phyloP scores from a whole-genome alignment of 2,329 filamentous ascomycete genomes.

The Ophiocordyceps polyrhachis-furcata region DNA sequence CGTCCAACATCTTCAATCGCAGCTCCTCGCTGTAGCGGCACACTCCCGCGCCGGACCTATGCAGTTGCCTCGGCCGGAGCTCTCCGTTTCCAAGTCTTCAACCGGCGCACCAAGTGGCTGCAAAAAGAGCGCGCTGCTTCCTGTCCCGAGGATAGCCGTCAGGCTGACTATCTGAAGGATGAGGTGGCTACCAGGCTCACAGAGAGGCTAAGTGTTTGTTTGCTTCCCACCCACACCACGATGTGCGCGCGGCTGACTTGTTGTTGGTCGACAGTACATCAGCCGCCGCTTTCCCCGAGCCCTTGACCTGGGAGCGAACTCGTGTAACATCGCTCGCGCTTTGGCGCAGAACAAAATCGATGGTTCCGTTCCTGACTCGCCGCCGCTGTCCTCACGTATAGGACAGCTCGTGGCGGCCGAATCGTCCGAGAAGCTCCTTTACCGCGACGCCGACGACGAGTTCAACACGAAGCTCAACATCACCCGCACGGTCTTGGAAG shows the following conservation, averaged over 20 bases:
- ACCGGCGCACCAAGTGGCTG: constrained; percentile 67
- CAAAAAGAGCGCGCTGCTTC: constrained; percentile 76
- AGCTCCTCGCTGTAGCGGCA: constrained; percentile 9
- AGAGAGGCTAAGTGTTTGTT: constrained; percentile 62
- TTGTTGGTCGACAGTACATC: constrained; percentile 54
- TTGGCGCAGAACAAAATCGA: constrained; percentile 50
- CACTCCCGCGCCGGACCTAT: constrained; percentile 33
- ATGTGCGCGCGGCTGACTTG: not conserved
- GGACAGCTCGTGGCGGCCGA: constrained; percentile 64
- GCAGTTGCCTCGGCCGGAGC: constrained; percentile 62
- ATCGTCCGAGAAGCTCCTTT: constrained; percentile 56
- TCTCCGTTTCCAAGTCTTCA: constrained; percentile 80
- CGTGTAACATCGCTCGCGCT: constrained; percentile 79
- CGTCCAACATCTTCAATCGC: constrained; percentile 7
- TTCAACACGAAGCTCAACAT: constrained; percentile 62
- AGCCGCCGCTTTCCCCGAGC: constrained; percentile 70
- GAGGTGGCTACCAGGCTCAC: constrained; percentile 73
- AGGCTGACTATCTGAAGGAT: constrained; percentile 83
- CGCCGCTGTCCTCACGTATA: constrained; percentile 53
- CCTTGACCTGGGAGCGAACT: constrained; percentile 86
- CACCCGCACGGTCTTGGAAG: constrained; percentile 53
- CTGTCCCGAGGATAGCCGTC: constrained; percentile 50
- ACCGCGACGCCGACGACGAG: constrained; percentile 56
- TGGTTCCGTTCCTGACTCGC: constrained; percentile 32
- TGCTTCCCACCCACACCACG: not conserved